Conservation (phyloP, 1,284 basidiomycete genomes). For the Pholiota adiposa region DNA sequence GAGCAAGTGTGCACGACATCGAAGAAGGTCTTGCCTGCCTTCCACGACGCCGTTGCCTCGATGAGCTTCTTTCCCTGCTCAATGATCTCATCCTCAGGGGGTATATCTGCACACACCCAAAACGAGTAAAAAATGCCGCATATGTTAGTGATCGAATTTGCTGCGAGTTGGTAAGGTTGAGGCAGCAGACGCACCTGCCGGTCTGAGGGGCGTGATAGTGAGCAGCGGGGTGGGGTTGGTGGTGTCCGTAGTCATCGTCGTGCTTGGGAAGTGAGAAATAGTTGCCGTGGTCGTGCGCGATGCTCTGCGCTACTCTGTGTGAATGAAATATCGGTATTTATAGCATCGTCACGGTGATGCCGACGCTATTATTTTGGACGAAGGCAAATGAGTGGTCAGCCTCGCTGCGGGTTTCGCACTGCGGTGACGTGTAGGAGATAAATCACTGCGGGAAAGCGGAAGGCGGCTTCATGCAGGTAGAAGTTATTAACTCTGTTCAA, state of each 20-base stretch:
- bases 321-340: constrained; percentile 21
- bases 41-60: constrained; percentile 61
- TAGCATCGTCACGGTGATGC: constrained; percentile 13
- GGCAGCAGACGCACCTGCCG: constrained; percentile 39
- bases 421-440: constrained; percentile 4
- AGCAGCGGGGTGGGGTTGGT: constrained; percentile 30
- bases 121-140: not conserved
- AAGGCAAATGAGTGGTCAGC: not conserved
- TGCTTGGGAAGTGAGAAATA: constrained; percentile 13
- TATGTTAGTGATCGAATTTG: not conserved
- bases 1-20: constrained; percentile 60
- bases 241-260: constrained; percentile 21
- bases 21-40: constrained; percentile 63
- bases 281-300: not conserved
- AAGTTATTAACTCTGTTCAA: not conserved
- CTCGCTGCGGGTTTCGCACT: not conserved
- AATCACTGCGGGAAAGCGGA: not conserved
- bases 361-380: not conserved
- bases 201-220: constrained; percentile 47
- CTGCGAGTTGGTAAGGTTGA: not conserved
- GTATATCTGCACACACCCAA: constrained; percentile 54
- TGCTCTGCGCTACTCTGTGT: constrained; percentile 18
- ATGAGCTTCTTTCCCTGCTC: constrained; percentile 58
- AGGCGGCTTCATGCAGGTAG: not conserved
- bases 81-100: constrained; percentile 60